Conservation (phyloP, 2,329 filamentous ascomycete genomes). For the Sporothrix sp. region DNA sequence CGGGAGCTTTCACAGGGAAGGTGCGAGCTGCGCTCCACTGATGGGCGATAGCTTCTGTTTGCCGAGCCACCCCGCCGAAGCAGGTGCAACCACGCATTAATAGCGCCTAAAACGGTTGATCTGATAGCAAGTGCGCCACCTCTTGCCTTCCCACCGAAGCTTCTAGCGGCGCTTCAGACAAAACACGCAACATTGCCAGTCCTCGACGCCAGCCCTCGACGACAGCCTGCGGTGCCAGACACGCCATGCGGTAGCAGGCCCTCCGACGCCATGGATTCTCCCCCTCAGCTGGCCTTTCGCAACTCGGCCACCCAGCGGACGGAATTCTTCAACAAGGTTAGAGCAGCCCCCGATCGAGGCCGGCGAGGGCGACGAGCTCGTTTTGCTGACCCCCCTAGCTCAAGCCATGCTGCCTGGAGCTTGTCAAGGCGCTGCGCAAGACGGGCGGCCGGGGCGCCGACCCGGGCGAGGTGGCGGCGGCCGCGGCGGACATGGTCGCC, state of each 20-base stretch:
- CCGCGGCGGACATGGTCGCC: slow-evolving; percentile 35
- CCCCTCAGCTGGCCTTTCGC: slow-evolving; percentile 14
- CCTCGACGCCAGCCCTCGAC: too few species aligned
- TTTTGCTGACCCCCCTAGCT: slow-evolving; percentile 32
- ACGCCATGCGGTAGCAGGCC: not conserved
- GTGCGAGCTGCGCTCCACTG: too few species aligned
- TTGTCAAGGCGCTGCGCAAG: slow-evolving; percentile 45
- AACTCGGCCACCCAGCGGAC: slow-evolving; percentile 19
- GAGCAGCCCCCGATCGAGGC: not conserved
- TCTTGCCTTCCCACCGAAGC: too few species aligned
- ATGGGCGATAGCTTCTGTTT: too few species aligned
- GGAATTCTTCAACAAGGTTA: slow-evolving; percentile 22
- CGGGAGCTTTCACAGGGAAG: too few species aligned
- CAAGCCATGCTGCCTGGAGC: slow-evolving; percentile 51
- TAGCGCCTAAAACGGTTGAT: too few species aligned
- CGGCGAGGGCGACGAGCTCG: not conserved
- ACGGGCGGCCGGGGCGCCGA: not conserved
- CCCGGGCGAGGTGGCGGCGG: slow-evolving; percentile 26
- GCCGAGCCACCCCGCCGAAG: too few species aligned
- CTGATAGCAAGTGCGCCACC: too few species aligned
- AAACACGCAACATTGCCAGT: too few species aligned
- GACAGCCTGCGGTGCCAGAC: not conserved
- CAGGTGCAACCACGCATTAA: too few species aligned
- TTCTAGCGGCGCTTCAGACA: too few species aligned
- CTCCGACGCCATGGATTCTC: slow-evolving; percentile 12